Evolutionary conservation across 352 stramenopile genomes (phyloP).

Genomic region (Phytophthora cryptogea): DNA sequence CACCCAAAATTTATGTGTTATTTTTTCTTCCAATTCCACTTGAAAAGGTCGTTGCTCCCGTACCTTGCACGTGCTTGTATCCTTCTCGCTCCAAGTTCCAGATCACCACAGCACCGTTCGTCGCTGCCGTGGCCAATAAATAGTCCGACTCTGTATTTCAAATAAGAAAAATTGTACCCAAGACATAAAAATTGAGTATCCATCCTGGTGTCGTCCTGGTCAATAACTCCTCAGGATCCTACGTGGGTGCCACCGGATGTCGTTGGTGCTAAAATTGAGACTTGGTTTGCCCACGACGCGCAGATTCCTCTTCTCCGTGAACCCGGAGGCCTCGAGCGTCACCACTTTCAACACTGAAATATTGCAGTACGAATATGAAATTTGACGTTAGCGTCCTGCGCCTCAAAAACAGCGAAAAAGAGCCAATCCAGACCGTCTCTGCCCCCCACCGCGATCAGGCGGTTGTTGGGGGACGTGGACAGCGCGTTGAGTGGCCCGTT

Average conservation of each 20-base stretch:
- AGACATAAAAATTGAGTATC: constrained; percentile 1
- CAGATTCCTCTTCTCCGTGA: constrained; percentile 86
- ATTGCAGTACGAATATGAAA: neutral
- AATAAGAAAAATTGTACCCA: constrained; percentile 6
- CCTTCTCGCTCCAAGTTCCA: constrained; percentile 89
- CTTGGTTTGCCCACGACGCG: constrained; percentile 77
- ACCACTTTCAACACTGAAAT: constrained; percentile 83
- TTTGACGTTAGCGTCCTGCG: neutral
- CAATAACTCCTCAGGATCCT: constrained; percentile 19
- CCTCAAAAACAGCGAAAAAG: neutral
- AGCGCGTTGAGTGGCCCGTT: constrained; percentile 84
- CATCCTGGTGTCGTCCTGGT: neutral
- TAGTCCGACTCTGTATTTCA: constrained; percentile 68
- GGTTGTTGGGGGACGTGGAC: constrained; percentile 82
- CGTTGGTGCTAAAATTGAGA: constrained; percentile 89
- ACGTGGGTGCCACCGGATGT: constrained; percentile 90
- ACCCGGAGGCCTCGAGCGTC: constrained; percentile 72
- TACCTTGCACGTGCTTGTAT: constrained; percentile 89
- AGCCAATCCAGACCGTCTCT: constrained; percentile 57
- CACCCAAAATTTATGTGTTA: neutral
- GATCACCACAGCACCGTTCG: constrained; percentile 85
- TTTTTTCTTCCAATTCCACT: too few relatives aligned
- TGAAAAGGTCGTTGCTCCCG: neutral
- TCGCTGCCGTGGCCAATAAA: constrained; percentile 84
- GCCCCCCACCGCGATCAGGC: constrained; percentile 82